A percentile compares a stretch with the other conserved stretches of the same genome.
phyloP scores from a whole-genome alignment of 495 filamentous ascomycete genomes.

The Penicillium paxilli region DNA sequence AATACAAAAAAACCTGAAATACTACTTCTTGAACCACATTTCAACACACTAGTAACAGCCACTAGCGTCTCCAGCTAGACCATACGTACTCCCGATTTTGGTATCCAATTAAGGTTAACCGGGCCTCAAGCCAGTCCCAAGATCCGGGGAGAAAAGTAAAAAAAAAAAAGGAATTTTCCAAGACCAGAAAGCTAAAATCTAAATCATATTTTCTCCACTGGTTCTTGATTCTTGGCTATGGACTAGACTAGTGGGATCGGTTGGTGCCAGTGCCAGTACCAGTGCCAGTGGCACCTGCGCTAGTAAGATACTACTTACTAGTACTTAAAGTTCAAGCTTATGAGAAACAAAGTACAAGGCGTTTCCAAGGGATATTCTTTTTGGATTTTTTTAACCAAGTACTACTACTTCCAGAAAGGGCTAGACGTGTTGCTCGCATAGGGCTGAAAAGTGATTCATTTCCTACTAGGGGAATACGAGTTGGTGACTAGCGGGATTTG shows the following conservation, averaged over 20 bases:
- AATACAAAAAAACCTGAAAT: no score
- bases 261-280: neutral
- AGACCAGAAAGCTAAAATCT: neutral
- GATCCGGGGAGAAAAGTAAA: neutral
- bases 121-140: neutral
- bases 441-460: no score
- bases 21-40: no score
- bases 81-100: neutral
- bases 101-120: neutral
- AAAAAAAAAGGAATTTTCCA: no score
- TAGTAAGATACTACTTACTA: neutral
- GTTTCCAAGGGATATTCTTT: no score
- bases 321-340: no score
- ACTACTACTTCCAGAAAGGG: no score
- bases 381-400: no score
- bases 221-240: neutral
- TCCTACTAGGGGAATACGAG: neutral
- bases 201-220: neutral
- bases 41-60: no score
- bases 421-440: no score
- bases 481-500: neutral
- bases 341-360: neutral
- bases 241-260: neutral
- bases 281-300: neutral
- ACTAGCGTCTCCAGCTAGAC: neutral